Base-by-base conservation (phyloP, 768 basidiomycete genomes). In the Leccinum barrowsii region DNA sequence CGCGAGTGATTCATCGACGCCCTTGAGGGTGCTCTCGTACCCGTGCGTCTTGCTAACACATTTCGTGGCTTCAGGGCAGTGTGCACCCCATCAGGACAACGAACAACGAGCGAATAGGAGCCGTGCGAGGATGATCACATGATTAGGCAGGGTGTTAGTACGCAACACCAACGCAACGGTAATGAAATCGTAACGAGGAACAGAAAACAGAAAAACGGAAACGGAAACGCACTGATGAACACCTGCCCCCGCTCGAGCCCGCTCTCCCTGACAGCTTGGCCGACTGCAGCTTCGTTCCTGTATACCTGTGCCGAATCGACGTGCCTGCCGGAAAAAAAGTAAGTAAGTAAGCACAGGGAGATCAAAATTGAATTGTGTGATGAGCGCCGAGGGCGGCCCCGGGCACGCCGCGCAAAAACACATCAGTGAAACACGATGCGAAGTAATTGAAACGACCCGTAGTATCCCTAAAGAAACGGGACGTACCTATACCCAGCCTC, bases 291-390 rank as follows among this genome's bases (percentile, higher is more conserved):
- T 67, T 90, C 87, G 59, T 89, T 89, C 57, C 73, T 75, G 68
- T 91, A 92, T 35, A 77, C 74, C 61, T 86, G 86, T 1, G 90
- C 90, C 1, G 86, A 82, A 69, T 92, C 90, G 46, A 91, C 74
- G 57, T 89, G 90, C 56, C 89, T 89, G 56, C 4, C 19, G 5
- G 42, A 2, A 19, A 35, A 22, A 42, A 42, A 42, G 40, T n/a
- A 26, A 13, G 21, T 12, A 24, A 48, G 47, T 48, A 12, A 22
- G 8, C 17, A 44, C 48, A 35, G 8, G 21, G 5, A 44, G n/a
- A 57, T 56, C 56, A 54, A 54, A 44, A 42, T 40, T 44, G 47
- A 24, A n/a, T 19, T 21, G 5, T 42, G 40, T 42, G 42, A 21
- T 44, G 42, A 44, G 19, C 42, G 19, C 42, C 42, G 42, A 44